A percentile compares a stretch with the other conserved stretches of the same genome.
phyloP scores from a whole-genome alignment of 2,329 filamentous ascomycete species.

The Zymoseptoria passerinii region DNA sequence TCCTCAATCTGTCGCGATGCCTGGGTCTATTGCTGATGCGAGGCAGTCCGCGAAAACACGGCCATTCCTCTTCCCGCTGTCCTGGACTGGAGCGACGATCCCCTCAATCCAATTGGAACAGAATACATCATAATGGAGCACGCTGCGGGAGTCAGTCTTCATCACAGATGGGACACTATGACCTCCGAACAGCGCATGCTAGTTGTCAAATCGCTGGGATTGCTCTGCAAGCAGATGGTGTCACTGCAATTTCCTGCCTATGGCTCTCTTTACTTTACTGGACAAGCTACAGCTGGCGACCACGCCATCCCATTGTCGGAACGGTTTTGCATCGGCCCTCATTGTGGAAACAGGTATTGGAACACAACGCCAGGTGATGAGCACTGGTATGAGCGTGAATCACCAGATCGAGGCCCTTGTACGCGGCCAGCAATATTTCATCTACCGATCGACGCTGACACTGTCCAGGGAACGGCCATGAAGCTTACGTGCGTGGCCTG shows the following conservation, averaged over 20 bases:
- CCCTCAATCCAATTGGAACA: conserved; percentile 18
- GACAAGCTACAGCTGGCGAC: background rate
- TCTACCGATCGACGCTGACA: background rate
- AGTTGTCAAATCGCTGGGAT: background rate
- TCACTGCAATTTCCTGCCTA: background rate
- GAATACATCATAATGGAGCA: conserved; percentile 27
- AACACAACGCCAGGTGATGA: background rate
- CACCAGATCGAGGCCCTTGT: background rate
- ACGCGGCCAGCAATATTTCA: background rate
- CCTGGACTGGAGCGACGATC: conserved; percentile 16
- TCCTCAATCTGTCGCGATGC: background rate
- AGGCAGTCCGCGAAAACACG: background rate
- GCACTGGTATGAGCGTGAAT: background rate
- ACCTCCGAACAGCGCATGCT: background rate
- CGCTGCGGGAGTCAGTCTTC: background rate
- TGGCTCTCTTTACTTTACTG: background rate
- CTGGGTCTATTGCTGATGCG: background rate
- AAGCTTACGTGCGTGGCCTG: background rate
- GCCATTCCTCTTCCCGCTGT: conserved; percentile 21
- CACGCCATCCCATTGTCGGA: background rate
- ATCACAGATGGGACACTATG: background rate
- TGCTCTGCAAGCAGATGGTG: background rate
- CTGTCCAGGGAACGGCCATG: background rate
- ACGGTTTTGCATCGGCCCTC: background rate
- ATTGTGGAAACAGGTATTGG: background rate